Evolutionary conservation across 2,329 filamentous ascomycete species (phyloP), one percentile per base, ranked within the genome.

Genomic region (Botrytis squamosa): DNA sequence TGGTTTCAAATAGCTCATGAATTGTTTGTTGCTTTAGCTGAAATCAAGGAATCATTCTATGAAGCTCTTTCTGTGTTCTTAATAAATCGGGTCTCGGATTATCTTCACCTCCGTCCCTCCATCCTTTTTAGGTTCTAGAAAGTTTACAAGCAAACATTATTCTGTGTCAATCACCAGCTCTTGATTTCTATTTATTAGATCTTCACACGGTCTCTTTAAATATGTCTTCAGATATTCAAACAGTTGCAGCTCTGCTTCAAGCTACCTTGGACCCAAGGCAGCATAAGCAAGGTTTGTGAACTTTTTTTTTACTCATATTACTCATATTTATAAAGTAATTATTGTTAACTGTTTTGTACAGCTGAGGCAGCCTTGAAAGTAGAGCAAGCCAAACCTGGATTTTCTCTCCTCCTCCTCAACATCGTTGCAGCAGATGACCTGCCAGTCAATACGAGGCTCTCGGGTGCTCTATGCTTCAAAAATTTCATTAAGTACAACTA

Each of bases 401-500:
- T 97, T 85, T 97, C 95, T 25, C 87, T 98, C 70, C 87, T 88
- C 72, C 90, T 99, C 72, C 92, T 99, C 70, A 94, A 95, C 79
- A 97, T 98, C 81, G 94, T 97, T 80, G 93, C 93, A 76, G 90
- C 92, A 77, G 89, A 91, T 73, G 85, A 88, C 60, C 89, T 92
- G 76, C 91, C 93, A 59, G 84, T 87, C 77, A 95, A 93, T 79
- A 96, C 93, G 75, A 91, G 96, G 76, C 90, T 99, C 60, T 90
- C 95, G 10, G 93, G 93, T 80, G 93, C 96, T 42, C 88, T 99
- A 75, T 96, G 93, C 85, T 99, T 99, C 89, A 99, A 99, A 85
- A 99, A 99, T 86, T 97, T 97, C 83, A 94, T 99, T 81, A 92
- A 93, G 83, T 90, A 92, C 81, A 96, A 94, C 86, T 99, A 97